A percentile compares a stretch with the other conserved stretches of the same genome.
Evolutionary conservation across 148 eudicot genomes (phyloP).

Genomic region (Agrostemma githago): DNA sequence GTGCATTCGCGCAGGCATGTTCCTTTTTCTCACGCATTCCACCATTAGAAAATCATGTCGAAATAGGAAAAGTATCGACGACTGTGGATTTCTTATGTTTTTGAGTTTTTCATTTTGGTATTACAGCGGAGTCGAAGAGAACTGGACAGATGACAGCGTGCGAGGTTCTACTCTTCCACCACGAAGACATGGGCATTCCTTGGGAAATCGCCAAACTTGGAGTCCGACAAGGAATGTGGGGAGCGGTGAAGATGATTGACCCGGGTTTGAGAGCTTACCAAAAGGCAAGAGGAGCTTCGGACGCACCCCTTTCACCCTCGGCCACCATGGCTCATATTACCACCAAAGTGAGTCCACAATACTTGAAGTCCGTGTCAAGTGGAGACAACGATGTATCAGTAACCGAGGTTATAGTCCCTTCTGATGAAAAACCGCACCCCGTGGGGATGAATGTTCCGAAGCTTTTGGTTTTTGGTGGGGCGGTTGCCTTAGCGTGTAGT

Average conservation of each 20-base stretch:
- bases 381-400: constrained; percentile 28
- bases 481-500: constrained; percentile 57
- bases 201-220: constrained; percentile 90
- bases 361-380: constrained; percentile 34
- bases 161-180: constrained; percentile 86
- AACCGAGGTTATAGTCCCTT: constrained; percentile 23
- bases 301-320: constrained; percentile 40
- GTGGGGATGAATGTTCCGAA: constrained; percentile 60
- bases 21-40: neutral
- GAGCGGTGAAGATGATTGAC: constrained; percentile 75
- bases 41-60: neutral
- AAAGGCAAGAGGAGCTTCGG: constrained; percentile 61
- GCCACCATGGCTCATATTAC: constrained; percentile 69
- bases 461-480: constrained; percentile 64
- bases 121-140: constrained; percentile 61
- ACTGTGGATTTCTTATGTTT: neutral
- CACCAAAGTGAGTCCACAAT: constrained; percentile 55
- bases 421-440: constrained; percentile 38
- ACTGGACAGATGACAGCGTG: constrained; percentile 61
- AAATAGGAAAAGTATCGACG: neutral
- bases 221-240: constrained; percentile 95
- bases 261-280: constrained; percentile 77
- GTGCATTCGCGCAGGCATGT: constrained; percentile 81
- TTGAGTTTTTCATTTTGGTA: neutral
- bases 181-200: constrained; percentile 98